Base-by-base conservation (phyloP, 768 basidiomycete species). In the Macrolepiota albuminosa region DNA sequence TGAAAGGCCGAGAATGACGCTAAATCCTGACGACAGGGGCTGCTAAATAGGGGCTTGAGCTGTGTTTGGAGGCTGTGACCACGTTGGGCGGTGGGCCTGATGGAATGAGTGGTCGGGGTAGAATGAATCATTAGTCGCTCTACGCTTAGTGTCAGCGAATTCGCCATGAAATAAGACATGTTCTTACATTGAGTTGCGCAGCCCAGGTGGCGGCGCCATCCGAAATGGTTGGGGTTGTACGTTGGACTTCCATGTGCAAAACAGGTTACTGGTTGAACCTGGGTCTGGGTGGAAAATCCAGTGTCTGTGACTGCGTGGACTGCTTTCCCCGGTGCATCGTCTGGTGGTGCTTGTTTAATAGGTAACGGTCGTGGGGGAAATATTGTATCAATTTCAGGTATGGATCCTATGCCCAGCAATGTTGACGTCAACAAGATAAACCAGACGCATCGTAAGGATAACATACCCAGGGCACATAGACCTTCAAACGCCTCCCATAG, bases 401-500 rank as follows among this genome's bases (percentile, higher is more conserved):
- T 79, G 55, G 82, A 75, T 58, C 91, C 91, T 93, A 43, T 8
- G 29, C 36, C 57, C 21, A 16, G 8, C 13, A 40, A 11, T 6
- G 36, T 21, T 24, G 11, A 62, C 34, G 57, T 53, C 51, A 57
- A 52, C 37, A 57, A 45, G 59, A 24, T 46, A 49, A 49, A 64
- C 61, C 58, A 54, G 34, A 29, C 50, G 34, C 62, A 42, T 57
- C 59, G 40, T 61, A 34, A n/a, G 26, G 56, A n/a, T 45, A 61
- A 74, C 78, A 54, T 66, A 89, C 95, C 94, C 48, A 92, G 74
- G 34, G 81, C 73, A 70, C 94, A 96, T 37, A 97, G 72, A 0
- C 91, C 93, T 68, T 94, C 91, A 67, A 94, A 90, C 5, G 94
- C 94, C 71, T 97, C 94, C 93, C 93, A 96, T 56, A 95, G 73